Conservation (phyloP, 352 stramenopile genomes). For the Phytophthora rubi region DNA sequence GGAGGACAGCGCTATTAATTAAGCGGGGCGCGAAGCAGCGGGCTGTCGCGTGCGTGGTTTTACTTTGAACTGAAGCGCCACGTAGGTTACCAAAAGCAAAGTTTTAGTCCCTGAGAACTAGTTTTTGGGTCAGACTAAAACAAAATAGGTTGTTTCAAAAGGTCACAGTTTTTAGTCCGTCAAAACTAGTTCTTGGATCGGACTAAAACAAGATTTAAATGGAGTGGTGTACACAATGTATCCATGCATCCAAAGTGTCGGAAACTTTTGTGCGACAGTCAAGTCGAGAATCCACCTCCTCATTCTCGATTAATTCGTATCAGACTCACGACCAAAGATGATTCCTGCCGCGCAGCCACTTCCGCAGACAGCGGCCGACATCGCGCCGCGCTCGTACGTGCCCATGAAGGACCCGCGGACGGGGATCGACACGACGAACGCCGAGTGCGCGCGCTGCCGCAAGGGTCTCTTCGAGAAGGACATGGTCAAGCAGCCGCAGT, state of each 20-base stretch:
- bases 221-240: conserved; percentile 8
- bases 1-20: background rate
- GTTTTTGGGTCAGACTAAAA: no score
- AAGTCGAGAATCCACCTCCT: conserved; percentile 9
- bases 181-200: background rate
- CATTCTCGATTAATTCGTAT: conserved; percentile 18
- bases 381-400: conserved; percentile 30
- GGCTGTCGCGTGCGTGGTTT: background rate
- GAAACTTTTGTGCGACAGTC: background rate
- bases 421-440: conserved; percentile 28
- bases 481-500: conserved; percentile 61
- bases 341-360: conserved; percentile 32
- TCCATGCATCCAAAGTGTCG: conserved; percentile 5
- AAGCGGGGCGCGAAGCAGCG: no score
- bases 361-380: conserved; percentile 40
- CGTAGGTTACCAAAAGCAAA: no score
- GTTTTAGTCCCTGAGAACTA: no score
- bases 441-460: conserved; percentile 50
- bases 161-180: background rate
- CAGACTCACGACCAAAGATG: conserved; percentile 24
- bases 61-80: background rate
- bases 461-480: conserved; percentile 39
- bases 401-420: conserved; percentile 26
- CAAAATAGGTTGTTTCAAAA: background rate
- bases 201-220: background rate